Evolutionary conservation across 305 asterid species (phyloP), one percentile per base, ranked within the genome.

Genomic region (Striga hermonthica): DNA sequence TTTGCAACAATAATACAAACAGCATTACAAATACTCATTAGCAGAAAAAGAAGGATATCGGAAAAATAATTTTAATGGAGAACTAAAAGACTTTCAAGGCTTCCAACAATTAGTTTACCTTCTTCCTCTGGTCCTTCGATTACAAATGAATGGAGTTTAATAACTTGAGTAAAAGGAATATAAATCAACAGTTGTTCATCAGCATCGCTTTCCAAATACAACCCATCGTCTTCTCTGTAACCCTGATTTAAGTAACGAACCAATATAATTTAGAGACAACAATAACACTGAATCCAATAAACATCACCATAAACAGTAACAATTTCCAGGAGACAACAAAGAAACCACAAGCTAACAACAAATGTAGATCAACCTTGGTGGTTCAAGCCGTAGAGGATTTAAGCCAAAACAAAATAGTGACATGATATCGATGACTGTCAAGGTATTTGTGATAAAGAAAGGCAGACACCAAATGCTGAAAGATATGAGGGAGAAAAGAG

Each of bases 151-250:
- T 91, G 95, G 64, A 91, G 75, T 65, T 89, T 91, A 72, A 89
- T 67, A 68, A 91, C 97, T 87, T 88, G 96, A 62, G 63, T 82
- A 66, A 92, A 92, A 57, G 97, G 98, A 71, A 92, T 75, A 70
- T 84, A 87, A 14, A 92, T 84, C 76, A 92, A 75, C 48, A 92
- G 81, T 69, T 92, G 98, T 77, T 89, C 98, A 50, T 92, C 98
- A 6, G 97, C 98, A 68, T 92, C 97, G 65, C 98, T 92, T 75
- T 84, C 96, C 76, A 92, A 79, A 73, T 80, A 71, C 86, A 92
- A 73, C 64, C 89, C 88, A 50, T 89, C 96, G 9, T 90, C 98
- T 65, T 89, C 98, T 82, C 98, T 82, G 78, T 87, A 92, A 34
- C 87, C 97, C 97, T 87, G 82, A 64, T 65, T 59, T 44, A 63